Base-by-base conservation (phyloP, 2,329 filamentous ascomycete species). In the Sporothrix protearum region DNA sequence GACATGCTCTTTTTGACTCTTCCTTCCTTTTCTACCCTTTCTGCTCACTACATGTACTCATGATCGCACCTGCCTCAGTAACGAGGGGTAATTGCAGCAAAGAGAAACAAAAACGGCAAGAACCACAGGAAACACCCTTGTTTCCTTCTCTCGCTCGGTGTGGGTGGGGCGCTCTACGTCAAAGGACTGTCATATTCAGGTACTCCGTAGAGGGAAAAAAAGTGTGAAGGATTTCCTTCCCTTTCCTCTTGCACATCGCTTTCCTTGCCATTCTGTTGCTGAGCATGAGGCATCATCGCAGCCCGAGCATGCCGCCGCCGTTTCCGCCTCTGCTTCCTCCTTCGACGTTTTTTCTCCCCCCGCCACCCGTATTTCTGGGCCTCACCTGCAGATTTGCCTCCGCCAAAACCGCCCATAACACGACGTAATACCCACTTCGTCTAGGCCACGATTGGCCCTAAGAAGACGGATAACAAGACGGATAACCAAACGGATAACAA, bases 301-400 rank as follows among this genome's bases (percentile, higher is more conserved):
- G 28, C 53, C 59, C 36, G 59, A 64, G 12, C 59, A 64, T 45
- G 36, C 59, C 59, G 59, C 59, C 53, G 53, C 53, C 53, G 53
- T 25, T 3, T 10, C 7, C 36, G 30, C 55, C 19, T 16, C 7
- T 30, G 14, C 25, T 8, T n/a, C n/a, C n/a, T n/a, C n/a, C n/a
- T n/a, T n/a, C n/a, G 2, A 33, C 55, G 10, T 19, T 22, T 33
- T 1, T 14, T 4, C 14, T 47, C 3, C 14, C 14, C 53, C 53
- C 53, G 53, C 53, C 53, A 57, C 53, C 53, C 53, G 33, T 33
- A 57, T 36, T 57, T 61, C 55, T 61, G 55, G 55, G 51, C 25
- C 51, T 47, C 42, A 47, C 42, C 19, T 47, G 42, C 42, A 47
- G 12, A 14, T 25, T 42, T 42, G 57, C 57, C 33, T 42, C 49